Base-by-base conservation (phyloP, 768 basidiomycete genomes). In the Mycena rebaudengoi region DNA sequence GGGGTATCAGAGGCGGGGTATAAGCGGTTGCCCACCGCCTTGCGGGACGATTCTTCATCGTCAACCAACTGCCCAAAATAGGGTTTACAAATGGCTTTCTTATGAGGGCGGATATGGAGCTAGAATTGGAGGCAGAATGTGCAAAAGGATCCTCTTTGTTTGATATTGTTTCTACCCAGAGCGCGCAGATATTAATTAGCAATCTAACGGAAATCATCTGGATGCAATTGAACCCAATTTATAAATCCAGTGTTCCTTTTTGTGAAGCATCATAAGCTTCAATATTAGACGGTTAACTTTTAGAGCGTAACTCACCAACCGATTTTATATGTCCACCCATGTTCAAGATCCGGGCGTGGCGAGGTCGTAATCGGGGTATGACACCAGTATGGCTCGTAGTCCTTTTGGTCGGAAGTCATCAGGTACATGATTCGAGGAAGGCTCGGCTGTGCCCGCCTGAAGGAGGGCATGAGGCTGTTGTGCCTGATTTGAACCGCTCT, bases 301-400 rank as follows among this genome's bases (percentile, higher is more conserved):
- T n/a, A n/a, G n/a, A n/a, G n/a, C n/a, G n/a, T n/a, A 23, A 37
- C 60, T 54, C 14, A 62, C 60, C 62, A 63, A 13, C 13, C 25
- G 10, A 63, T 48, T 8, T 26, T 14, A 40, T 40, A 48, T 14
- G 62, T 63, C 62, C 62, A 63, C 21, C 46, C 62, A 18, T 25
- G 46, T 20, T 63, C 62, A 32, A 63, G 62, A 18, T 46, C 25
- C 13, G 62, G 16, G 6, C 7, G 44, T 23, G 52, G n/a, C 13
- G 53, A 54, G 12, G 45, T 21, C 7, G 28, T n/a, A 46, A 25
- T 39, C 3, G 62, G 45, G 11, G 53, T 28, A 16, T 63, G 62
- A n/a, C 53, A 50, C 62, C 62, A 63, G 29, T 33, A 41, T 37
- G 62, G 45, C 37, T 63, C 62, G 14, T 30, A 63, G n/a, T 51